A percentile compares a stretch with the other conserved stretches of the same genome.
These are phyloP conservation scores for Leucoagaricus sp. DNA, from an alignment of 1,284 basidiomycete genomes.

Conservation along the genomic window DNA sequence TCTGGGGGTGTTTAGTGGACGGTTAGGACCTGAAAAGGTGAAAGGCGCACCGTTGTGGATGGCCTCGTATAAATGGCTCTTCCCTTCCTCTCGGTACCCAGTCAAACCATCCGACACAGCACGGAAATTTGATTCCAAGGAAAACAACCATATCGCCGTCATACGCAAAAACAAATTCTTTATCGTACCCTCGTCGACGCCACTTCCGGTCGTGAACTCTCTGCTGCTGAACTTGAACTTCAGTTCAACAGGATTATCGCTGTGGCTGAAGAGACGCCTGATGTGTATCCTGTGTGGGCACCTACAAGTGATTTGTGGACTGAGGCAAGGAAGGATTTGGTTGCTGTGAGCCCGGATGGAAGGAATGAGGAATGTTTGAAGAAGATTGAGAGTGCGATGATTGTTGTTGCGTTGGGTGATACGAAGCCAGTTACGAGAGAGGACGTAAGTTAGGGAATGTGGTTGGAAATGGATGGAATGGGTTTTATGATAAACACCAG, in stretches of 20 bases:
- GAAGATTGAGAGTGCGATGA: constrained; percentile 88
- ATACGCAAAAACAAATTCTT: too few species aligned
- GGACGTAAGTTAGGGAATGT: constrained; percentile 83
- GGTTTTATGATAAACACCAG: constrained; percentile 99
- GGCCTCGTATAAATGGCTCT: constrained; percentile 93
- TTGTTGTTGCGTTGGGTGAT: constrained; percentile 88
- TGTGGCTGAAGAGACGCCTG: too few species aligned
- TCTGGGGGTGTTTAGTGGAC: constrained; percentile 49
- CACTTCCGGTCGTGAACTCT: too few species aligned
- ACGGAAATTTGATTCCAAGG: too few species aligned
- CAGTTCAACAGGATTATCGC: too few species aligned
- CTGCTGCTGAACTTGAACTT: too few species aligned
- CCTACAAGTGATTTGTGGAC: constrained; percentile 95
- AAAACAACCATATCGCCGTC: too few species aligned
- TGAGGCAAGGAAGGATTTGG: constrained; percentile 70
- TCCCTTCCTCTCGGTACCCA: constrained; percentile 91
- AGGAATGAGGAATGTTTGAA: constrained; percentile 70
- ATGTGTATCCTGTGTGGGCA: too few species aligned
- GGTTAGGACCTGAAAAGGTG: constrained; percentile 89
- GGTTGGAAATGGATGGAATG: constrained; percentile 91
- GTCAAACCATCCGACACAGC: constrained; percentile 75
- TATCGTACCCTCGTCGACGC: too few species aligned
- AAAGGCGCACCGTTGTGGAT: constrained; percentile 87
- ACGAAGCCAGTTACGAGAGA: constrained; percentile 79
- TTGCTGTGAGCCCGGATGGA: constrained; percentile 58